Evolutionary conservation across 768 basidiomycete genomes (phyloP), one percentile per base, ranked within the genome.

Genomic region (Hericium coralloides): DNA sequence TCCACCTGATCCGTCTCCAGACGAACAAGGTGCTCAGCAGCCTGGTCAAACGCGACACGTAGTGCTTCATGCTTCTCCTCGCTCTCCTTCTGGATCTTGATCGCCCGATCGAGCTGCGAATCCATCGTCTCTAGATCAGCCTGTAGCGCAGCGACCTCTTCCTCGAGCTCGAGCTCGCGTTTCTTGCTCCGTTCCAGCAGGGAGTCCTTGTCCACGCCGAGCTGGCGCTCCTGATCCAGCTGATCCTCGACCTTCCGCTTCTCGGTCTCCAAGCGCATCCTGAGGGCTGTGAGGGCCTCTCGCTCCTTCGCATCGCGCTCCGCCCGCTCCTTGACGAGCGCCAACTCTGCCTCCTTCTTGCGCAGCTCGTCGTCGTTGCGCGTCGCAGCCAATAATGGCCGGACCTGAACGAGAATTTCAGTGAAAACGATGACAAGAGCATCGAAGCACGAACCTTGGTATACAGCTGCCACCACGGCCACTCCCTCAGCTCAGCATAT

Each of bases 391-490:
- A 99, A 79, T 14, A 98, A 70, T 0, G 97, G 97, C 37, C 95
- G 89, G 18, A 99, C 85, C 88, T 90, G 49, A 8, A 55, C 53
- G 18, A 39, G 52, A 1, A 49, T 55, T 14, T 56, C 36, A 18
- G 26, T 51, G 36, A 12, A 51, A 41, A n/a, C n/a, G n/a, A n/a
- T n/a, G n/a, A 12, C 25, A 38, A 43, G 14, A 15, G 38, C 1
- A n/a, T 14, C 18, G 12, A 4, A 37, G 22, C 38, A 55, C 70
- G 48, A 59, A 83, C 92, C 76, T 95, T 95, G 2, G 93, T 93
- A 68, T 95, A 99, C 9, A 98, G 77, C 60, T 94, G 89, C 97
- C 97, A 99, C 97, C 97, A 98, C 1, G 95, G 94, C 97, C 97
- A 98, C 53, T 95, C 92, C 49, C 84, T 79, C 26, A 99, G 76